Base-by-base conservation (phyloP, 1,284 basidiomycete species). In the Thelephora terrestris region DNA sequence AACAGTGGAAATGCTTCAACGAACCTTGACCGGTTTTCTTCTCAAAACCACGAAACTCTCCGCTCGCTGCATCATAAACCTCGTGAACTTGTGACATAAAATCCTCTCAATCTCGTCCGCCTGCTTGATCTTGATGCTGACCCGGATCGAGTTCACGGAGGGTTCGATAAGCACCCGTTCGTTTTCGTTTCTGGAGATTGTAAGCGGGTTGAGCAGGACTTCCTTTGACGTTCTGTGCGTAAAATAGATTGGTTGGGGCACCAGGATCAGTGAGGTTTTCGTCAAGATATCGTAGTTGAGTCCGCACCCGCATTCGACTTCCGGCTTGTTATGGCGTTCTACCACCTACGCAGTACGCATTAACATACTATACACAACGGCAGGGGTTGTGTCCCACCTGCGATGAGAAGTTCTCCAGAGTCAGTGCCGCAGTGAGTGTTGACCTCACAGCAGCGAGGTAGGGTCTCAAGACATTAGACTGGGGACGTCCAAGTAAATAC, bases 91-190 rank as follows among this genome's bases (percentile, higher is more conserved):
- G 72, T 97, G 91, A 62, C 92, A 96, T 39, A 99, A 72, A 57
- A 99, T 96, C 51, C 88, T 81, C 66, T 99, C 96, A 57, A 97
- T 97, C 70, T 99, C 96, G 68, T 99, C 96, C 24, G 96, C 94
- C 64, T 99, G 96, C 69, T 99, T 99, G 68, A 99, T 98, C 68
- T 85, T 90, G 71, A 99, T 98, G 65, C 85, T 91, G 53, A 99
- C 73, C 27, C 96, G 84, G 61, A 99, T 89, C 2, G 93, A 96
- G 71, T 99, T 99, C 68, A 99, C 82, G 1, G 89, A 91, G 0
- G 95, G 86, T 67, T 99, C 96, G 68, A 99, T 93, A 57, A 98
- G 73, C 52, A 99, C 95, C 51, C 87, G 84, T 65, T 99, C 96
- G 59, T 92, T 89, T 70, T 98, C 92, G 66, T 97, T 98, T 57